These are phyloP conservation scores for Pythium diclinum DNA, from an alignment of 352 stramenopile genomes.

Conservation along the genomic window DNA sequence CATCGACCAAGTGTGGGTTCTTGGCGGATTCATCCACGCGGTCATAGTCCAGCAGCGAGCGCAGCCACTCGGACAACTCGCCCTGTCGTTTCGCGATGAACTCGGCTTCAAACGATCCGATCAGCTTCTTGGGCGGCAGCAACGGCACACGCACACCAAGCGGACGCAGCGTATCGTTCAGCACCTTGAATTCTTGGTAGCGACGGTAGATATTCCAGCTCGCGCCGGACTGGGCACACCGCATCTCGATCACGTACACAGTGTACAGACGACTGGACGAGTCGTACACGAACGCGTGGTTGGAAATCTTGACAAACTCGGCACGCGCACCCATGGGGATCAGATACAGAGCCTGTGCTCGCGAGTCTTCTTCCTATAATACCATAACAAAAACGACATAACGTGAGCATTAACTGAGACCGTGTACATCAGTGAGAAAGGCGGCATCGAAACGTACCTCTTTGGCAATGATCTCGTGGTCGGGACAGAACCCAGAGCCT, in stretches of 20 bases:
- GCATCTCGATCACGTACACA: constrained; percentile 77
- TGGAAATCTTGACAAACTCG: constrained; percentile 74
- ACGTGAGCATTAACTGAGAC: too few relatives aligned
- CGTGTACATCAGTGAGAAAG: too few relatives aligned
- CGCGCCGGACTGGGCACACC: constrained; percentile 64
- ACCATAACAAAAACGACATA: background rate
- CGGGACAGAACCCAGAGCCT: constrained; percentile 61
- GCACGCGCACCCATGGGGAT: constrained; percentile 64
- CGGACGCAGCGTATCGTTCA: constrained; percentile 75
- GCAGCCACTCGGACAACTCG: constrained; percentile 84
- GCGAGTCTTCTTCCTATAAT: constrained; percentile 64
- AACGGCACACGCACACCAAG: constrained; percentile 33
- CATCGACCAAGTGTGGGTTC: constrained; percentile 73
- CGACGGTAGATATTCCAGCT: constrained; percentile 79
- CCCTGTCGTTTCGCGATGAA: constrained; percentile 89
- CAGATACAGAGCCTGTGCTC: constrained; percentile 74
- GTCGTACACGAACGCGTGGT: constrained; percentile 77
- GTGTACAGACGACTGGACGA: constrained; percentile 72
- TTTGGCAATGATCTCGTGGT: constrained; percentile 78
- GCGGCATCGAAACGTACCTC: constrained; percentile 28
- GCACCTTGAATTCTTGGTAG: constrained; percentile 88
- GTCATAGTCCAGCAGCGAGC: constrained; percentile 67
- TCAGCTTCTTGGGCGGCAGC: constrained; percentile 86
- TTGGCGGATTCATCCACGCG: constrained; percentile 66
- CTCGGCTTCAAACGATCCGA: constrained; percentile 87